Evolutionary conservation across 2,329 filamentous ascomycete genomes (phyloP).

Genomic region (Talaromyces marneffei): DNA sequence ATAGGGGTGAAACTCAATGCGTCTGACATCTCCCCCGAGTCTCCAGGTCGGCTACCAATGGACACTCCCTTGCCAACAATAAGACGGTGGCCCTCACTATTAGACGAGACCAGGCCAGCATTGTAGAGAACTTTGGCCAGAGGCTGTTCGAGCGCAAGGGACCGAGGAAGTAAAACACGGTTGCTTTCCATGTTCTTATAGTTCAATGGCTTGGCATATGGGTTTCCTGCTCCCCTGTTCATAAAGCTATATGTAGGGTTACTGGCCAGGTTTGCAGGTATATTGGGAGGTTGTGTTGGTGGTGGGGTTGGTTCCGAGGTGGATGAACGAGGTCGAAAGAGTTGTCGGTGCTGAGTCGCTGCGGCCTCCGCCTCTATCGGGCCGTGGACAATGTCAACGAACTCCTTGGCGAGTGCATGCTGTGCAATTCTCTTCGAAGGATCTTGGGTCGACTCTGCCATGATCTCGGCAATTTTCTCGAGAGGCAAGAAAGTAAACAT

Average conservation of each 20-base stretch:
- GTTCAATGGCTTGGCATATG: slow-evolving; percentile 35
- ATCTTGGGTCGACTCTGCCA: slow-evolving; percentile 62
- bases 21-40: slow-evolving; percentile 38
- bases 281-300: slow-evolving; percentile 16
- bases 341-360: slow-evolving; percentile 49
- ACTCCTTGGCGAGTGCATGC: slow-evolving; percentile 74
- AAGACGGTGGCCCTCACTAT: slow-evolving; percentile 48
- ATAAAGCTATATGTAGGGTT: slow-evolving; percentile 22
- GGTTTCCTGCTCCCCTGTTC: slow-evolving; percentile 34
- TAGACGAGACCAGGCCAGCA: slow-evolving; percentile 48
- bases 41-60: slow-evolving; percentile 40
- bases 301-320: slow-evolving; percentile 31
- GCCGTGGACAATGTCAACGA: slow-evolving; percentile 75
- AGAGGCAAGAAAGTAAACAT: slow-evolving; percentile 85
- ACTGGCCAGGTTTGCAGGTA: slow-evolving; percentile 18
- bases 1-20: slow-evolving; percentile 48
- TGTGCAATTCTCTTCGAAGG: slow-evolving; percentile 72
- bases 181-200: slow-evolving; percentile 33
- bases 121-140: slow-evolving; percentile 48
- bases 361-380: slow-evolving; percentile 57
- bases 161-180: slow-evolving; percentile 43
- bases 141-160: slow-evolving; percentile 43
- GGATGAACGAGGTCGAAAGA: slow-evolving; percentile 36
- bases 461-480: slow-evolving; percentile 58
- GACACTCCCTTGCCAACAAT: slow-evolving; percentile 48